Evolutionary conservation across 305 asterid species (phyloP), one percentile per base, ranked within the genome.

Genomic region (Euphrasia arctica): DNA sequence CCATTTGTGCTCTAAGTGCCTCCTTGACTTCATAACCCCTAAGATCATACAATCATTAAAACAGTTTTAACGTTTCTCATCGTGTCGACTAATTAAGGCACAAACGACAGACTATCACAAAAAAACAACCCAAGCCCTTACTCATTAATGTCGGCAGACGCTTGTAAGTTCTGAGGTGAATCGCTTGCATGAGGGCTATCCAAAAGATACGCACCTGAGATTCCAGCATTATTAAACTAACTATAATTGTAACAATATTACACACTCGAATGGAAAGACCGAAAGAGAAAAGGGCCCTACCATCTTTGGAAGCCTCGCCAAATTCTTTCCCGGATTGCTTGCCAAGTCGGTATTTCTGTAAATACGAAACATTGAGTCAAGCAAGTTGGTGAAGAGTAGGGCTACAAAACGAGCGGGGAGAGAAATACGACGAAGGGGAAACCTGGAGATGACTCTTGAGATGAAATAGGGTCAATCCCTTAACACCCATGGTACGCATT

Each of bases 391-490:
- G 22, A 62, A 61, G 32, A 14, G 31, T 2, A 59, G 18, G 68
- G 49, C 39, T 22, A 55, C 41, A 32, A 69, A 36, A 22, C 50
- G 51, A 12, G n/a, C 54, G 54, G 54, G 52, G 45, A 9, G 63
- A 14, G 47, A 39, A 39, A 39, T 2, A 39, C 7, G 9, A 0
- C 2, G 42, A 1, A 7, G 9, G 22, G 43, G 11, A 11, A 66
- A 90, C 96, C 93, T 90, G 96, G 71, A 90, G 96, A 80, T 90
- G 97, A 61, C 89, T 81, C 89, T 90, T 90, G 73, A 90, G 75
- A 72, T 90, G 97, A 73, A 82, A 90, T 27, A 90, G 90, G 4
- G 97, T 86, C 74, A 90, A 75, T 28, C 97, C 97, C 78, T 90
- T 88, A 49, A 86, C 96, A 67, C 97, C 91, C 96, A 90, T 90